Conservation (phyloP, 2,329 filamentous ascomycete genomes). For the Aspergillus sclerotialis region DNA sequence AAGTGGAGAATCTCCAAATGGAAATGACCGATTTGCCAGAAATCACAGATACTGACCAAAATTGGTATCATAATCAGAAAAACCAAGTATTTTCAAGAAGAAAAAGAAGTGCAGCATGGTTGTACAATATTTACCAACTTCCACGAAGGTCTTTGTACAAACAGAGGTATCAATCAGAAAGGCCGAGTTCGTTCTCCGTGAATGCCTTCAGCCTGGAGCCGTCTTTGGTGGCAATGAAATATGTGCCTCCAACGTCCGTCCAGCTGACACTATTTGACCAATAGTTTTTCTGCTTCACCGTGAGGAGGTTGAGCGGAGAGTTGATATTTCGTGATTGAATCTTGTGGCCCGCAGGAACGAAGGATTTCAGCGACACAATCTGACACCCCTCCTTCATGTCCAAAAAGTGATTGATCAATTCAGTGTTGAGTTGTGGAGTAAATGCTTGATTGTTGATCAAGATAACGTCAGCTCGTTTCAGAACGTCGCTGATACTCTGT, state of each 20-base stretch:
- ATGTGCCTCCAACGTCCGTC: slow-evolving; percentile 76
- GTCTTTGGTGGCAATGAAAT: slow-evolving; percentile 82
- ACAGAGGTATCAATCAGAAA: slow-evolving; percentile 3
- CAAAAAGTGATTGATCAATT: slow-evolving; percentile 79
- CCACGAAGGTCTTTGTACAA: neutral
- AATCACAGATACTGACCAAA: slow-evolving; percentile 4
- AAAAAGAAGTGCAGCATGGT: slow-evolving; percentile 1
- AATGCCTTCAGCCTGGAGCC: slow-evolving; percentile 47
- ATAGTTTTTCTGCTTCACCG: slow-evolving; percentile 67
- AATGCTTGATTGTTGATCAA: slow-evolving; percentile 98
- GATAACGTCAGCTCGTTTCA: slow-evolving; percentile 86
- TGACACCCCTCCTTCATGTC: slow-evolving; percentile 86
- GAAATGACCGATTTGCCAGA: too few relatives aligned
- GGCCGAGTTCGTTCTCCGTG: slow-evolving; percentile 26
- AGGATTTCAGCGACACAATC: slow-evolving; percentile 86
- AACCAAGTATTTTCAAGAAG: slow-evolving; percentile 4
- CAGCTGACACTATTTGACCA: slow-evolving; percentile 73
- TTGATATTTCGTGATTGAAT: slow-evolving; percentile 68
- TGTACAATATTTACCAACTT: slow-evolving; percentile 3
- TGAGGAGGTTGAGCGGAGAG: slow-evolving; percentile 72
- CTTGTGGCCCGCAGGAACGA: slow-evolving; percentile 73
- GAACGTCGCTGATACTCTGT: slow-evolving; percentile 59
- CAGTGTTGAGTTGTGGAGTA: slow-evolving; percentile 76
- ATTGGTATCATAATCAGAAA: slow-evolving; percentile 11
- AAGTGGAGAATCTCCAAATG: too few relatives aligned